phyloP scores from a whole-genome alignment of 2,329 filamentous ascomycete genomes.

The Chaetomium sp. region DNA sequence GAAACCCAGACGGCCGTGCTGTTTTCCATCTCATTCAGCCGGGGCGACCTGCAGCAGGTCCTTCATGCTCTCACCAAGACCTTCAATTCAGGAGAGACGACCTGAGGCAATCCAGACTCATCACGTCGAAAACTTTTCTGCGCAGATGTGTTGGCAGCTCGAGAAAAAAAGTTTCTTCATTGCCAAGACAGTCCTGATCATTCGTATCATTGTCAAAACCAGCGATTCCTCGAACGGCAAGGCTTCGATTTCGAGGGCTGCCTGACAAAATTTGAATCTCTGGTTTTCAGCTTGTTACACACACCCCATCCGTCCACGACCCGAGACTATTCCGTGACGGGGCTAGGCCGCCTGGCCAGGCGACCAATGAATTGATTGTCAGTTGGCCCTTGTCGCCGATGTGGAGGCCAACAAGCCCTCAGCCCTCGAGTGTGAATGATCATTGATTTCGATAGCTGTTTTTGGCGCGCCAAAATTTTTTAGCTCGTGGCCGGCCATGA shows the following conservation, averaged over 20 bases:
- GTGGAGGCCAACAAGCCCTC: background rate
- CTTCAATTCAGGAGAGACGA: background rate
- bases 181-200: background rate
- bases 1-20: too few relatives aligned
- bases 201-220: background rate
- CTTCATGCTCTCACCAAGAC: background rate
- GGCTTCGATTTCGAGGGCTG: background rate
- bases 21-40: constrained; percentile 6
- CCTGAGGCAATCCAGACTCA: background rate
- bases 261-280: background rate
- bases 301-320: background rate
- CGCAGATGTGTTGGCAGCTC: background rate
- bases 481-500: background rate
- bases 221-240: background rate
- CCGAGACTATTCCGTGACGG: background rate
- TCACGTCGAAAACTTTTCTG: background rate
- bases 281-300: constrained; percentile 8
- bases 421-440: constrained; percentile 4
- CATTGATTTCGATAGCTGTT: constrained; percentile 7
- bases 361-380: constrained; percentile 5
- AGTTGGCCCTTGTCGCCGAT: background rate
- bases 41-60: constrained; percentile 5
- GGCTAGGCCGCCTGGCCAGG: constrained; percentile 5
- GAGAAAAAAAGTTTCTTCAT: constrained; percentile 1
- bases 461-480: background rate